Evolutionary conservation across 148 eudicot genomes (phyloP).

Genomic region (Cornus florida): DNA sequence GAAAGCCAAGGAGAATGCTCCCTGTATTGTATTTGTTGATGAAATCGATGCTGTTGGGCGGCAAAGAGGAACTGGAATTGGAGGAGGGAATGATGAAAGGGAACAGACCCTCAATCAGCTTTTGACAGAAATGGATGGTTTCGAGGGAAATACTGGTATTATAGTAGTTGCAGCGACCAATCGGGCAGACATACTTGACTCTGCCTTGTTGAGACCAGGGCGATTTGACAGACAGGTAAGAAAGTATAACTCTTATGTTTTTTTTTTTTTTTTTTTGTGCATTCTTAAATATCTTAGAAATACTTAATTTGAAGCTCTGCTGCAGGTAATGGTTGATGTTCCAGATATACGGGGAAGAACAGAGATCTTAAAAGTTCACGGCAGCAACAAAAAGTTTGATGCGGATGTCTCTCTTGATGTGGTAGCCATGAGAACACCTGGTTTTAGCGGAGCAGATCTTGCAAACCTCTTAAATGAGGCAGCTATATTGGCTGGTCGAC

Average conservation of each 20-base stretch:
- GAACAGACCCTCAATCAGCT: conserved; percentile 97
- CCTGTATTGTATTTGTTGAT: conserved; percentile 99
- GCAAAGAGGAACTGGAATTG: conserved; percentile 96
- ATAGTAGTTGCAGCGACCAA: conserved; percentile 98
- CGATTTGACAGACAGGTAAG: conserved; percentile 96
- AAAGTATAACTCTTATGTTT: no score
- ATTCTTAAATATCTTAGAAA: neutral
- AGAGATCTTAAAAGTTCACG: conserved; percentile 95
- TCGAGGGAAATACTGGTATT: conserved; percentile 95
- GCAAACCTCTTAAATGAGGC: conserved; percentile 97
- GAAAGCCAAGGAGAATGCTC: conserved; percentile 98
- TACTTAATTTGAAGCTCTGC: conserved; percentile 20
- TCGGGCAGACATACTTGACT: conserved; percentile 96
- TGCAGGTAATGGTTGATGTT: conserved; percentile 92
- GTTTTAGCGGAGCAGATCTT: conserved; percentile 98
- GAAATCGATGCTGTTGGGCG: conserved; percentile 99
- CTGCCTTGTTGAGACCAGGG: conserved; percentile 94
- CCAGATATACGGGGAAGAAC: conserved; percentile 96
- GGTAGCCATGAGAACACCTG: conserved; percentile 98
- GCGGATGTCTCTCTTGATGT: conserved; percentile 97
- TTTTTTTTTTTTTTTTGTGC: no score
- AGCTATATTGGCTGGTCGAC: conserved; percentile 95
- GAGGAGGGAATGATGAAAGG: conserved; percentile 98
- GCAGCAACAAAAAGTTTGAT: conserved; percentile 80
- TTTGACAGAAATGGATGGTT: conserved; percentile 99